A percentile compares a stretch with the other conserved stretches of the same genome.
Conservation (phyloP, 2,329 filamentous ascomycete species). For the Phialocephala subalpina region DNA sequence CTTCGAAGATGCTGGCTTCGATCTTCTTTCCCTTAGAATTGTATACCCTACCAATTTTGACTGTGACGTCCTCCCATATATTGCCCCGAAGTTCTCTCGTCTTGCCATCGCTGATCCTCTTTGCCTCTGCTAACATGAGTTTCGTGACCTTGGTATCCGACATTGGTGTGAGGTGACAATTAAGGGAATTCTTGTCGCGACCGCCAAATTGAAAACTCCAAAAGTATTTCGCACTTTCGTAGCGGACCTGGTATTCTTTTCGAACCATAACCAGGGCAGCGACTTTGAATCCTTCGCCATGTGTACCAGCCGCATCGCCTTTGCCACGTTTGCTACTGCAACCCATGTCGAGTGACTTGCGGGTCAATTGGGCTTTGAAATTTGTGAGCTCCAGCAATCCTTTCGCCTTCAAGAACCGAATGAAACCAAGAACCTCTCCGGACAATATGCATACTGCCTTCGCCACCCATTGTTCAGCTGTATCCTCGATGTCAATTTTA, state of each 20-base stretch:
- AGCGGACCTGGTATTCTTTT: slow-evolving; percentile 30
- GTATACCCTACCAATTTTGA: slow-evolving; percentile 31
- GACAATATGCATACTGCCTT: slow-evolving; percentile 17
- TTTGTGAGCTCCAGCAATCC: slow-evolving; percentile 38
- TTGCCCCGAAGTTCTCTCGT: slow-evolving; percentile 20
- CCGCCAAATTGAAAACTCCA: slow-evolving; percentile 36
- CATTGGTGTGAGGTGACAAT: slow-evolving; percentile 24
- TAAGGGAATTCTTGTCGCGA: slow-evolving; percentile 18
- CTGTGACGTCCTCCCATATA: slow-evolving; percentile 34
- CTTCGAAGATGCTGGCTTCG: slow-evolving; percentile 10
- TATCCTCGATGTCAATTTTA: slow-evolving; percentile 14
- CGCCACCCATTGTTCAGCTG: slow-evolving; percentile 14
- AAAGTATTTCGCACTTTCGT: slow-evolving; percentile 31
- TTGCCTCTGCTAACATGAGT: background rate
- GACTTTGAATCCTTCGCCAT: slow-evolving; percentile 43
- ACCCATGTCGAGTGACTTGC: slow-evolving; percentile 27
- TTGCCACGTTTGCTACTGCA: slow-evolving; percentile 29
- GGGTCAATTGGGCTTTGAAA: slow-evolving; percentile 34
- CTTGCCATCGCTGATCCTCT: background rate
- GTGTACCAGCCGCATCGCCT: slow-evolving; percentile 32
- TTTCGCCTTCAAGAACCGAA: slow-evolving; percentile 31
- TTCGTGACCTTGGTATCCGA: slow-evolving; percentile 8
- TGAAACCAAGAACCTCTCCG: slow-evolving; percentile 33
- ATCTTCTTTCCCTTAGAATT: background rate
- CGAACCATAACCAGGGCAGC: slow-evolving; percentile 40